Evolutionary conservation across 148 eudicot genomes (phyloP).

Genomic region (Nyssa sinensis): DNA sequence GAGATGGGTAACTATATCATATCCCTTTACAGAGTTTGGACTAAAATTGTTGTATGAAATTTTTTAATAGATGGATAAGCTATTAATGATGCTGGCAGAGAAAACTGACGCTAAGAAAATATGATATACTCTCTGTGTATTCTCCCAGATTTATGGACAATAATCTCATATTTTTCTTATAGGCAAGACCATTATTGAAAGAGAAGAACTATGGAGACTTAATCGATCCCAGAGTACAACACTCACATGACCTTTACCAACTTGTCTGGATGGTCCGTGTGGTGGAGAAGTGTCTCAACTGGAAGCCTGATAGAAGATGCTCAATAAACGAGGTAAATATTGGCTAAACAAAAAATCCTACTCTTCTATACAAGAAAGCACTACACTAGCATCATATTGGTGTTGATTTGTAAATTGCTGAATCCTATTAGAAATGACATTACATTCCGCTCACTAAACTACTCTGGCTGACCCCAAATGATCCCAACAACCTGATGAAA

Average conservation of each 20-base stretch:
- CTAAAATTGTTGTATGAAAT: background rate
- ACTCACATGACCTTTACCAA: conserved; percentile 26
- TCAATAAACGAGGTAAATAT: conserved; percentile 29
- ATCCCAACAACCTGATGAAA: too few relatives aligned
- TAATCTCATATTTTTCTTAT: conserved; percentile 1
- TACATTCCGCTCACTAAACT: too few relatives aligned
- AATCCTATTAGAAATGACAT: too few relatives aligned
- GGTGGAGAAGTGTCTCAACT: conserved; percentile 29
- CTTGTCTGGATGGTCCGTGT: conserved; percentile 29
- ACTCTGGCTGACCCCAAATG: too few relatives aligned
- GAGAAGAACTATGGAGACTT: conserved; percentile 24
- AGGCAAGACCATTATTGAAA: conserved; percentile 32
- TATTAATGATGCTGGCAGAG: too few relatives aligned
- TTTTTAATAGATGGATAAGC: background rate
- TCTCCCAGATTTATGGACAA: background rate
- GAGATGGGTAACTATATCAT: conserved; percentile 22
- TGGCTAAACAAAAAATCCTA: background rate
- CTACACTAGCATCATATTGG: background rate
- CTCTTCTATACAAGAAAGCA: background rate
- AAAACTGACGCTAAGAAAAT: background rate
- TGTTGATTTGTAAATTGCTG: too few relatives aligned
- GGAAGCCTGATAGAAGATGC: conserved; percentile 24
- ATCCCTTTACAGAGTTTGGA: background rate
- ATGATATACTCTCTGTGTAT: too few relatives aligned
- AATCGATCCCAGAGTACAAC: conserved; percentile 21